Evolutionary conservation across 495 filamentous ascomycete species (phyloP), one percentile per base, ranked within the genome.

Genomic region (Penicillium daleae): DNA sequence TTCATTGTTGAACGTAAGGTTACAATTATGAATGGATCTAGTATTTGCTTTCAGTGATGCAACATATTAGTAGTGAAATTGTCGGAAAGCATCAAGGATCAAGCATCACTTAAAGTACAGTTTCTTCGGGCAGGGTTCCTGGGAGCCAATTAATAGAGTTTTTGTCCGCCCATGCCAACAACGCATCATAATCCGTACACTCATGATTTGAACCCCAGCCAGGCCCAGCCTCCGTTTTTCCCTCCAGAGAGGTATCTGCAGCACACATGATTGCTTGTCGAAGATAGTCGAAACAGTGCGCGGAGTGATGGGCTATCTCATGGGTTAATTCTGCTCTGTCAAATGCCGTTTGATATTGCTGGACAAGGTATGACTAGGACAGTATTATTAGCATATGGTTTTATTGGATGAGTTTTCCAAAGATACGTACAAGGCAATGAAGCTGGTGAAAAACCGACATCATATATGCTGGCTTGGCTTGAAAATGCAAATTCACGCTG

Each of bases 231-330:
- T 52, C 49, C 32, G 49, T 33, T 52, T 52, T 32, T 19, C 49
- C 49, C 49, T 52, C 49, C 24, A 52, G 49, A 52, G 49, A 52
- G 49, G 49, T 52, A 52, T 52, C 49, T 52, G 49, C 49, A 52
- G 49, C 49, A 52, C 49, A 52, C 49, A 52, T 52, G 26, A 52
- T 52, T 52, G 24, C 49, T 26, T 52, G 49, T 32, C 49, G 49
- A 52, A 52, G 49, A 52, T 52, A 52, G 49, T 52, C 49, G 17
- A 52, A 52, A 52, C 49, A 52, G 49, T 52, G 49, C 10, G 49
- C 49, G 49, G 49, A 52, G 49, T 52, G 49, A 52, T 52, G 26
- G 49, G 49, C 49, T 52, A 52, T 52, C 49, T 52, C 49, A 52
- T 52, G 49, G 49, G 49, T 52, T 52, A 52, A 15, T 32, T 52